These are phyloP conservation scores for Apophysomyces trapeziformis DNA, from an alignment of 371 early-diverging fungal species.

Conservation along the genomic window DNA sequence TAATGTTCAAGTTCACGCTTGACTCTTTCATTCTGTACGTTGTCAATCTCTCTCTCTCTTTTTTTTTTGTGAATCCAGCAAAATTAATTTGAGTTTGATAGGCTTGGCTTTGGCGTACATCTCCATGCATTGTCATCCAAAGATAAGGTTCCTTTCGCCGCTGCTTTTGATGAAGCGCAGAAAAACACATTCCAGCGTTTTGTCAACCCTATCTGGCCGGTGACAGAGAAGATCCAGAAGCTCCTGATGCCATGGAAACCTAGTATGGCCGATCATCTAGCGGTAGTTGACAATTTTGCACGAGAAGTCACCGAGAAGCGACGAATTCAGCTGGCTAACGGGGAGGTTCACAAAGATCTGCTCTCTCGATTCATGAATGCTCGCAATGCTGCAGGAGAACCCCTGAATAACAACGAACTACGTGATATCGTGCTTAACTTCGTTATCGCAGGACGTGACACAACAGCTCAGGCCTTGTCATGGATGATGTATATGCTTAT, in stretches of 20 bases:
- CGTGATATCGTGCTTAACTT: conserved; percentile 74
- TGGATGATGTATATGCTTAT: conserved; percentile 69
- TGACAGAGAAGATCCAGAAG: conserved; percentile 30
- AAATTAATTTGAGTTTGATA: background rate
- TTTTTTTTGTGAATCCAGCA: too few species aligned
- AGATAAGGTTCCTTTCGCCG: conserved; percentile 55
- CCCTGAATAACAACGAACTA: conserved; percentile 50
- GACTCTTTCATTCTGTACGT: conserved; percentile 56
- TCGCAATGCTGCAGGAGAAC: conserved; percentile 55
- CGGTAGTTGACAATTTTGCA: conserved; percentile 53
- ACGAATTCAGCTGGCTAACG: conserved; percentile 25
- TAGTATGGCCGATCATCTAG: conserved; percentile 43
- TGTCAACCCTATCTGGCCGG: conserved; percentile 44
- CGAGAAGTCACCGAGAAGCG: conserved; percentile 46
- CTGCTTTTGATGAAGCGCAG: conserved; percentile 61
- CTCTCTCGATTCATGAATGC: conserved; percentile 64
- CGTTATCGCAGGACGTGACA: conserved; percentile 70
- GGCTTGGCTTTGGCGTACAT: conserved; percentile 56
- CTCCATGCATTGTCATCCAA: conserved; percentile 33
- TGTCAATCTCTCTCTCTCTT: background rate
- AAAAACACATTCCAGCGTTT: conserved; percentile 38
- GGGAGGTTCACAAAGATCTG: conserved; percentile 52
- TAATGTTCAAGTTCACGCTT: conserved; percentile 53
- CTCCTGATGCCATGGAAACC: conserved; percentile 19
- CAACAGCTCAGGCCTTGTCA: conserved; percentile 66